Evolutionary conservation across 768 basidiomycete genomes (phyloP).

Genomic region (Mycena vitilis): DNA sequence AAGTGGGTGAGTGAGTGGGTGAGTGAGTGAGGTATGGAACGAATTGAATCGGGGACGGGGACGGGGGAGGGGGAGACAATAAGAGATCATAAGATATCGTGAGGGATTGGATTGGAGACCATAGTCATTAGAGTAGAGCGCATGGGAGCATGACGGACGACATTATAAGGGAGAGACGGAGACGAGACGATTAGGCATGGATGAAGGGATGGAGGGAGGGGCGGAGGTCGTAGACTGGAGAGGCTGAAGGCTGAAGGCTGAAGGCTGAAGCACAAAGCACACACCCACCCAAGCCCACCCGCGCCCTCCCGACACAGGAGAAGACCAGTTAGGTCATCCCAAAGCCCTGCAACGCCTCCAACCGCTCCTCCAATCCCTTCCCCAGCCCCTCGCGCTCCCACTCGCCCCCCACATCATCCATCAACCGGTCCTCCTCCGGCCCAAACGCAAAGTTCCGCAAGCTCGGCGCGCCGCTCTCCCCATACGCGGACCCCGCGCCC

Average conservation of each 20-base stretch:
- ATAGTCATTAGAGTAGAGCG: conserved; percentile 15
- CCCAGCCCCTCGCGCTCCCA: conserved; percentile 91
- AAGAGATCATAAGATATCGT: conserved; percentile 36
- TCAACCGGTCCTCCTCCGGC: conserved; percentile 41
- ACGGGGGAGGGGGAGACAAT: not conserved
- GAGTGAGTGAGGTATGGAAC: no score
- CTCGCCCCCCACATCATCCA: conserved; percentile 82
- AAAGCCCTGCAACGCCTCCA: conserved; percentile 63
- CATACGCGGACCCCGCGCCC: conserved; percentile 25
- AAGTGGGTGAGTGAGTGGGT: no score
- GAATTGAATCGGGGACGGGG: no score
- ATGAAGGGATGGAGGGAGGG: no score
- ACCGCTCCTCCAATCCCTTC: conserved; percentile 82
- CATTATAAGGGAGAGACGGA: not conserved
- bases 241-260: not conserved
- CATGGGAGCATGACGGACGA: not conserved
- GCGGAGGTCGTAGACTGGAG: not conserved
- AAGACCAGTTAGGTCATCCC: conserved; percentile 26
- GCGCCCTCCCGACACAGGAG: not conserved
- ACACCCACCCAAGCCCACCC: no score
- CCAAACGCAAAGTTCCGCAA: conserved; percentile 40
- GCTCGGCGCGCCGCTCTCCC: conserved; percentile 43
- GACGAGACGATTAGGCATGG: no score
- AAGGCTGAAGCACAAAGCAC: not conserved
- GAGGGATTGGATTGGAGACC: conserved; percentile 17